These are phyloP conservation scores for Punica granatum DNA, from an alignment of 345 rosid genomes.

Conservation along the genomic window DNA sequence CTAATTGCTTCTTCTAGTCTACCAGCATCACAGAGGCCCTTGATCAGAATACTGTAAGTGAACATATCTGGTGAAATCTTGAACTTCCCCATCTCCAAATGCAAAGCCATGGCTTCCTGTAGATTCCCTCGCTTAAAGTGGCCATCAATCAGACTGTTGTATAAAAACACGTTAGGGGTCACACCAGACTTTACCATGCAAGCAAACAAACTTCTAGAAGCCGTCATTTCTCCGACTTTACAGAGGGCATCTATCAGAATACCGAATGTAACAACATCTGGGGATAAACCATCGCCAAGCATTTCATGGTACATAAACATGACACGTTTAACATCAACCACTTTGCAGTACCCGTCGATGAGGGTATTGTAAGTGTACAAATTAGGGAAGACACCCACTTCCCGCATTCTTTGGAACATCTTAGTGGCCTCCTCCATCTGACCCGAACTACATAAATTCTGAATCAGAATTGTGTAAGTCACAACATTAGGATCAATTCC, in stretches of 20 bases:
- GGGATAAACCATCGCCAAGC: conserved; percentile 30
- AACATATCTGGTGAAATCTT: conserved; percentile 42
- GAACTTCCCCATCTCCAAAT: conserved; percentile 40
- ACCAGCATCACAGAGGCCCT: conserved; percentile 30
- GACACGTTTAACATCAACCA: conserved; percentile 27
- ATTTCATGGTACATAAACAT: conserved; percentile 34
- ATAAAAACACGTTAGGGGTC: conserved; percentile 46
- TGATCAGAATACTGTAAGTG: conserved; percentile 54
- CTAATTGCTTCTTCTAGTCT: conserved; percentile 33
- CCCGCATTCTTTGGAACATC: conserved; percentile 36
- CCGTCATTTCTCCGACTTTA: conserved; percentile 33
- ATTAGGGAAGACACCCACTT: conserved; percentile 34
- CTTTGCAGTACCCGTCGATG: conserved; percentile 55
- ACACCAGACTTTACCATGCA: conserved; percentile 50
- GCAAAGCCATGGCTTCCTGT: conserved; percentile 34
- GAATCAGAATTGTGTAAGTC: conserved; percentile 38
- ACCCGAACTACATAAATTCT: conserved; percentile 34
- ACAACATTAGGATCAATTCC: conserved; percentile 51
- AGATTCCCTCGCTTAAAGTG: conserved; percentile 33
- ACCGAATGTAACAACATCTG: conserved; percentile 54
- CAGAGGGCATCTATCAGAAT: conserved; percentile 49
- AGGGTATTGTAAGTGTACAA: conserved; percentile 43
- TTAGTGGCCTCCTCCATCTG: conserved; percentile 39
- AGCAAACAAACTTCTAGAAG: conserved; percentile 38
- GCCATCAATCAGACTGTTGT: conserved; percentile 56